A percentile compares a stretch with the other conserved stretches of the same genome.
phyloP scores from a whole-genome alignment of 441 rosid genomes.

The Brassica balearica region DNA sequence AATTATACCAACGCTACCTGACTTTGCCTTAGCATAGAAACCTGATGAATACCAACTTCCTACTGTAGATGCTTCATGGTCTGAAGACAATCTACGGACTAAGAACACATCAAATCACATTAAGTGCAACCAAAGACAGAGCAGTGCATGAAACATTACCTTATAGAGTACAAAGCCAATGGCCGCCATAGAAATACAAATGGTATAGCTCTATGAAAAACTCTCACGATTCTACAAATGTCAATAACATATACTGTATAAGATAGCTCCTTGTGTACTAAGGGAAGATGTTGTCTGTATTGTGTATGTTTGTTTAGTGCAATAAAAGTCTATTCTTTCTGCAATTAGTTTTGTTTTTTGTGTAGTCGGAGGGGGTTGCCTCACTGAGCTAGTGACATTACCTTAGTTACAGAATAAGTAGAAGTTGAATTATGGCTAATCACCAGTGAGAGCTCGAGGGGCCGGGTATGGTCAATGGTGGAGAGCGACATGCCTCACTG shows the following conservation, averaged over 20 bases:
- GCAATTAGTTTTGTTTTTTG: neutral
- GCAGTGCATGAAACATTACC: constrained; percentile 31
- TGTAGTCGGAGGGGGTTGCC: too few relatives aligned
- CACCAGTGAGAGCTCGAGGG: constrained; percentile 88
- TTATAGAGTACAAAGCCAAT: constrained; percentile 35
- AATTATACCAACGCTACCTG: constrained; percentile 42
- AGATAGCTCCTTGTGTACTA: too few relatives aligned
- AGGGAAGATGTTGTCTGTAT: neutral
- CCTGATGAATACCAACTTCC: constrained; percentile 95
- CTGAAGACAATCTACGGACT: constrained; percentile 49
- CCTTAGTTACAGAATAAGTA: constrained; percentile 8
- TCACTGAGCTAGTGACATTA: too few relatives aligned
- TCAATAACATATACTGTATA: too few relatives aligned
- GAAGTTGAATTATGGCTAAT: constrained; percentile 45
- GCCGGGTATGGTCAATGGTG: constrained; percentile 62
- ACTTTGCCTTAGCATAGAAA: constrained; percentile 88
- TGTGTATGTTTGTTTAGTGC: neutral
- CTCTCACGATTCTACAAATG: too few relatives aligned
- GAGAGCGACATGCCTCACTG: constrained; percentile 89
- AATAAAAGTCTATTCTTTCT: constrained; percentile 10
- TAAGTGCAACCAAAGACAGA: constrained; percentile 46
- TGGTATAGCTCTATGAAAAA: too few relatives aligned
- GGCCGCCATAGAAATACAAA: constrained; percentile 28
- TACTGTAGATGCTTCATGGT: constrained; percentile 64
- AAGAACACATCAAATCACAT: constrained; percentile 43